These are phyloP conservation scores for Zymoseptoria passerinii DNA, from an alignment of 2,329 filamentous ascomycete species.

Conservation along the genomic window DNA sequence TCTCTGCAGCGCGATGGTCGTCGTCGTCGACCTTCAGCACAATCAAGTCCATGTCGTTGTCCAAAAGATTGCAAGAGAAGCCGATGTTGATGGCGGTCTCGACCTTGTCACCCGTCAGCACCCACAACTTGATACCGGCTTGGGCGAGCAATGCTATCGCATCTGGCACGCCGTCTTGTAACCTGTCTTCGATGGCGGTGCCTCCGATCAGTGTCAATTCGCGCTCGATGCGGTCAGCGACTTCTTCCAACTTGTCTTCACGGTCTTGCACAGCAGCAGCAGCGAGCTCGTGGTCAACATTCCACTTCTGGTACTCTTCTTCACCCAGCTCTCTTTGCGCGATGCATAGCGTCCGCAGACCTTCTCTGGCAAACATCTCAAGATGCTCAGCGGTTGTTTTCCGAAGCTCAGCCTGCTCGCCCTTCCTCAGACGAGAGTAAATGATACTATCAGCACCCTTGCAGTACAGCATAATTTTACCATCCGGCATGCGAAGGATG, in stretches of 20 bases:
- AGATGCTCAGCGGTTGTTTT: conserved; percentile 82
- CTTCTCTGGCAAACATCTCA: conserved; percentile 94
- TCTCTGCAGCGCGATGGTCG: conserved; percentile 53
- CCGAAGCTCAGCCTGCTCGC: conserved; percentile 78
- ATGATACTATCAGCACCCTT: conserved; percentile 98
- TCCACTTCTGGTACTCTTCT: conserved; percentile 77
- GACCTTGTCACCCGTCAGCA: conserved; percentile 95
- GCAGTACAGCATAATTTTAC: conserved; percentile 83
- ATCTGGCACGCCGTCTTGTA: conserved; percentile 95
- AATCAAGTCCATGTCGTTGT: conserved; percentile 96
- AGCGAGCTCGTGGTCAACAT: conserved; percentile 76
- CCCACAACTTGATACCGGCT: conserved; percentile 97
- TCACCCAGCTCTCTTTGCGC: conserved; percentile 74
- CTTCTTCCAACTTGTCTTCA: conserved; percentile 85
- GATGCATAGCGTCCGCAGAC: conserved; percentile 87
- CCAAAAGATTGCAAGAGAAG: conserved; percentile 94
- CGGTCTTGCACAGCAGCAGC: conserved; percentile 75
- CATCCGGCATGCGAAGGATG: conserved; percentile 89
- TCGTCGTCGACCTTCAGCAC: conserved; percentile 79
- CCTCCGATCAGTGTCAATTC: conserved; percentile 82
- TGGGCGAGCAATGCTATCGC: conserved; percentile 84
- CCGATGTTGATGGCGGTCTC: conserved; percentile 99
- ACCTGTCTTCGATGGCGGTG: conserved; percentile 91
- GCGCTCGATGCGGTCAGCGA: conserved; percentile 84
- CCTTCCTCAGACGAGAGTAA: conserved; percentile 77